Evolutionary conservation across 257 asterid genomes (phyloP).

Genomic region (Salvia splendens): DNA sequence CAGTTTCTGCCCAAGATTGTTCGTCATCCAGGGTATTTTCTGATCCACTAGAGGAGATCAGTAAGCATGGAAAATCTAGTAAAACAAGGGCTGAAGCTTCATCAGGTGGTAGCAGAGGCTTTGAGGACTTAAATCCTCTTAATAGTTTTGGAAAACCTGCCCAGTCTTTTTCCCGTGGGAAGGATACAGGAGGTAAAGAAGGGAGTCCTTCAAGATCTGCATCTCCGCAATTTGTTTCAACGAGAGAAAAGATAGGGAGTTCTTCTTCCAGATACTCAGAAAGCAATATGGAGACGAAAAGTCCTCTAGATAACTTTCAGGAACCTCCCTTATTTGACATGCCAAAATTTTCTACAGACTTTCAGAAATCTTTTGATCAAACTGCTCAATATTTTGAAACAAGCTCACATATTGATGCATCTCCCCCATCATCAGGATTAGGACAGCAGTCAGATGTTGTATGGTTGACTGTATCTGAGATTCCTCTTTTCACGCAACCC

Average conservation of each 20-base stretch:
- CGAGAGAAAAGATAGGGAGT: conserved; percentile 46
- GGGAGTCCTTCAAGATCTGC: conserved; percentile 56
- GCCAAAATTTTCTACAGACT: conserved; percentile 58
- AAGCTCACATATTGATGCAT: conserved; percentile 44
- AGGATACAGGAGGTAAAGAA: conserved; percentile 51
- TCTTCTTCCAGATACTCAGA: conserved; percentile 61
- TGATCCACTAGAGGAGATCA: conserved; percentile 73
- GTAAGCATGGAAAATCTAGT: conserved; percentile 60
- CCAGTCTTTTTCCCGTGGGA: conserved; percentile 54
- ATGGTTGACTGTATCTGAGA: conserved; percentile 87
- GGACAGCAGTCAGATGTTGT: conserved; percentile 62
- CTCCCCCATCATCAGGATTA: conserved; percentile 62
- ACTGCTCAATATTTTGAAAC: conserved; percentile 53
- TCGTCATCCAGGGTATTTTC: conserved; percentile 48
- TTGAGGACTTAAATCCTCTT: conserved; percentile 82
- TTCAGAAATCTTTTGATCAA: conserved; percentile 53
- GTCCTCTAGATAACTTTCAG: conserved; percentile 50
- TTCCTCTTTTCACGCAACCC: conserved; percentile 91
- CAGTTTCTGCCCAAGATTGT: conserved; percentile 51
- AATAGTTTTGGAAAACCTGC: conserved; percentile 53
- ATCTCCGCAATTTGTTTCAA: conserved; percentile 46
- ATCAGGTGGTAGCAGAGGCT: conserved; percentile 55
- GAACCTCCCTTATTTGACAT: conserved; percentile 71
- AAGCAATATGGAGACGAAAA: conserved; percentile 50
- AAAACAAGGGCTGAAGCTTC: conserved; percentile 56